phyloP scores from a whole-genome alignment of 805 yeast species.

The Saccharomycopsis amapae region DNA sequence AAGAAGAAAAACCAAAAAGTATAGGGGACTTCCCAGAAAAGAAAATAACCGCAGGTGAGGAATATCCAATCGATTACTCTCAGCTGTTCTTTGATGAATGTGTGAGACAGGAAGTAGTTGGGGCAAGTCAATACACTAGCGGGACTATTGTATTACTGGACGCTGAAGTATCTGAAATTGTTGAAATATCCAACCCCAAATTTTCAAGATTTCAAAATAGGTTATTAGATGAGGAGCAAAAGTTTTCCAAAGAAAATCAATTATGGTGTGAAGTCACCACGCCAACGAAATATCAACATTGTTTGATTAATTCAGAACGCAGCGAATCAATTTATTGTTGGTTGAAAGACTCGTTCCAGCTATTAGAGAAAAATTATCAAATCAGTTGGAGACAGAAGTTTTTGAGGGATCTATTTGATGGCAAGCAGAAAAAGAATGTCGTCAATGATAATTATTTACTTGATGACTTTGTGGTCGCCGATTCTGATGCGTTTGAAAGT shows the following conservation, averaged over 20 bases:
- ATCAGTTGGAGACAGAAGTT: slow-evolving; percentile 4
- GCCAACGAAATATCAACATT: not conserved
- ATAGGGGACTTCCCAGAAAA: slow-evolving; percentile 2
- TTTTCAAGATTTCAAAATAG: too few species aligned
- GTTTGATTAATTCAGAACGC: not conserved
- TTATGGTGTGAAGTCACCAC: not conserved
- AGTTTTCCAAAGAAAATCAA: not conserved
- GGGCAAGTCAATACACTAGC: too few species aligned
- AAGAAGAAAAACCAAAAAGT: slow-evolving; percentile 1
- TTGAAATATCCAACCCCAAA: not conserved
- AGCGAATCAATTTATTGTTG: slow-evolving; percentile 4
- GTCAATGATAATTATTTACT: not conserved
- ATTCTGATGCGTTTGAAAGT: slow-evolving; percentile 2
- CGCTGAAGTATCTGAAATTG: not conserved
- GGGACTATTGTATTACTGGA: too few species aligned
- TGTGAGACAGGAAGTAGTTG: too few species aligned
- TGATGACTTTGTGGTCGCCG: slow-evolving; percentile 4
- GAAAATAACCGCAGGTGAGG: too few species aligned
- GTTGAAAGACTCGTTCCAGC: slow-evolving; percentile 11
- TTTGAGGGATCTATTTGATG: slow-evolving; percentile 7
- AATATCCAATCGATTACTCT: too few species aligned
- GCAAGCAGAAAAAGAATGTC: not conserved
- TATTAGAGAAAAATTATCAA: slow-evolving; percentile 15
- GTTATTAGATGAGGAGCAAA: too few species aligned
- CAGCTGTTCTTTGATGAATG: too few species aligned